phyloP scores from a whole-genome alignment of 257 asterid species.

The Solanum bulbocastanum region DNA sequence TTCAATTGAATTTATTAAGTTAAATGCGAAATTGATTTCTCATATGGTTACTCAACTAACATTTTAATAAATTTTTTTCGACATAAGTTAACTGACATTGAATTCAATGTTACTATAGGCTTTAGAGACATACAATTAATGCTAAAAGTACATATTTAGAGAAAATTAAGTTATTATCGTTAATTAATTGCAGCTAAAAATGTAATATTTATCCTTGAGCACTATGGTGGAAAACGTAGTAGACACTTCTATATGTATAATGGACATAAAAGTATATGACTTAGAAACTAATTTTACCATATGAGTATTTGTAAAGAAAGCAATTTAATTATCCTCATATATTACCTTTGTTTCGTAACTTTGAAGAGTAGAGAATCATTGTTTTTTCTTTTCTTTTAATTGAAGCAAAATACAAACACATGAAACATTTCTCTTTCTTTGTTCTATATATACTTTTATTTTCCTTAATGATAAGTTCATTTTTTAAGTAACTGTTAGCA shows the following conservation, averaged over 20 bases:
- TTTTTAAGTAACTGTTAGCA: not conserved
- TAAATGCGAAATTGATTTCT: not conserved
- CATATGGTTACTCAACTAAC: too few relatives aligned
- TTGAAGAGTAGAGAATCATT: not conserved
- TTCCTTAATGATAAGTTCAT: not conserved
- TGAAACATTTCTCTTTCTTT: not conserved
- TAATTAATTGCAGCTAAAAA: too few relatives aligned
- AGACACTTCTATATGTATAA: not conserved
- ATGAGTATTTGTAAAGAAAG: not conserved
- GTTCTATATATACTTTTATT: not conserved
- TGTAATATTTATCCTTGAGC: not conserved
- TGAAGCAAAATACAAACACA: not conserved
- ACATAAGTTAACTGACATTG: too few relatives aligned
- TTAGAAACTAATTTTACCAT: not conserved
- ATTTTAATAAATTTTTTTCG: too few relatives aligned
- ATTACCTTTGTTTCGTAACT: not conserved
- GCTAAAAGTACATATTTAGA: too few relatives aligned
- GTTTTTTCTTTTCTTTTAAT: not conserved
- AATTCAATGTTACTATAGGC: too few relatives aligned
- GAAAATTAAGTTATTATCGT: fast-evolving
- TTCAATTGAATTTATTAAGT: not conserved
- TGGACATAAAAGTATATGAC: not conserved
- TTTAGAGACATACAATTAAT: too few relatives aligned
- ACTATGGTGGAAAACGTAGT: not conserved
- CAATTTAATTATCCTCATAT: not conserved